Base-by-base conservation (phyloP, 805 yeast species). In the Metschnikowia similis region DNA sequence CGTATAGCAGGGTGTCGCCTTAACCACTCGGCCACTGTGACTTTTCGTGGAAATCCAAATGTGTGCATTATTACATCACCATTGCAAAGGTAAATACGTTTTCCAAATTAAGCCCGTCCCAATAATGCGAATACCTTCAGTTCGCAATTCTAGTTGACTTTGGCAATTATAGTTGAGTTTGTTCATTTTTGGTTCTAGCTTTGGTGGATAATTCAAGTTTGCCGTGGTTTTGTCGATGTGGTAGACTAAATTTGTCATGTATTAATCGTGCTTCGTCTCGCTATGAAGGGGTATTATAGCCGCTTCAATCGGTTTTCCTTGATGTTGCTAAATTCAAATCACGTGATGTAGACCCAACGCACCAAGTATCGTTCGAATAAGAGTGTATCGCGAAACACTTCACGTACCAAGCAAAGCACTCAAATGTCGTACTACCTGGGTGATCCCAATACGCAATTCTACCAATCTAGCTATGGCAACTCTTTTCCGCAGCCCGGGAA, bases 21-120 rank as follows among this genome's bases (percentile, higher is more conserved):
- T 84, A 84, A 84, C 89, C 90, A 83, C 90, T 84, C 89, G 89
- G 89, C 87, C 89, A 84, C 88, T 79, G 87, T 75, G 71, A 76
- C 82, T 47, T 7, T 14, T 9, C 21, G 9, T 11, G 7, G 3
- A 11, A 11, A 0, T 11, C 4, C 0, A 7, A 8, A 7, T 11
- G 7, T 13, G 1, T 21, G 4, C 5, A 21, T 21, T 21, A 3
- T 2, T 21, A 21, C 4, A 21, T 0, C 21, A 21, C 3, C 21
- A 21, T 21, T 3, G 2, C 3, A 17, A 17, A 17, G 3, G 3
- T 17, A 3, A 2, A 17, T 17, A 2, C 17, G 3, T 17, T 3
- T 17, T 17, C 17, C 17, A 17, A 17, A 2, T 3, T 17, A 17
- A 3, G 3, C 17, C 17, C 17, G 17, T 3, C 17, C 21, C 21